Percentiles rank a stretch among this genome's conserved stretches.
phyloP scores from a whole-genome alignment of 2,329 filamentous ascomycete genomes.

The Colletotrichum filicis region DNA sequence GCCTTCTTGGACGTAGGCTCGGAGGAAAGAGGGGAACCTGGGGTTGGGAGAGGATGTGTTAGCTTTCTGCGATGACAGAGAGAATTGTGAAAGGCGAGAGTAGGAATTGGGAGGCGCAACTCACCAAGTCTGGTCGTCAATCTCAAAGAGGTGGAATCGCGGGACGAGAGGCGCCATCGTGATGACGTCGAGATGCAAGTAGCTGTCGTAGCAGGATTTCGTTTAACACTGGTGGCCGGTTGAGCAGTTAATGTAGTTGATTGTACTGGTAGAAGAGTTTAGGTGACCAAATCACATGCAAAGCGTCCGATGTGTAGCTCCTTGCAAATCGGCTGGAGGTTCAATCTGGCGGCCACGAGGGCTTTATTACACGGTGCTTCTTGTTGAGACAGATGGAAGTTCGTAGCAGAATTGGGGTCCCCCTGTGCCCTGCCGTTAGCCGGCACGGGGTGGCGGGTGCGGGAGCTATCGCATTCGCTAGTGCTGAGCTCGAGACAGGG shows the following conservation, averaged over 20 bases:
- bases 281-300: background rate
- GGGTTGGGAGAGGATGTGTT: constrained; percentile 11
- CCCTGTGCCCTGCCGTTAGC: background rate
- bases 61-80: background rate
- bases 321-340: background rate
- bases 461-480: constrained; percentile 6
- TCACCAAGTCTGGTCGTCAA: constrained; percentile 75
- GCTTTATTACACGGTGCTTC: background rate
- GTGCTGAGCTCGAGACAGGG: constrained; percentile 4
- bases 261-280: background rate
- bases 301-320: background rate
- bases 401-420: background rate
- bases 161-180: constrained; percentile 63
- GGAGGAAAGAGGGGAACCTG: constrained; percentile 75
- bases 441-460: constrained; percentile 5
- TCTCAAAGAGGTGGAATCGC: constrained; percentile 73
- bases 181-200: constrained; percentile 13
- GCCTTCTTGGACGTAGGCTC: constrained; percentile 72
- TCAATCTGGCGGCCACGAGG: background rate
- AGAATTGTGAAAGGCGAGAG: background rate
- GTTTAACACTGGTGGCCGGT: background rate
- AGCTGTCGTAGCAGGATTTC: background rate
- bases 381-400: constrained; percentile 2
- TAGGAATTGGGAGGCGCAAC: constrained; percentile 29
- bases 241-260: background rate